Percentiles rank a stretch among this genome's conserved stretches.
phyloP scores from a whole-genome alignment of 768 basidiomycete species.

The Pulveroboletus frians region DNA sequence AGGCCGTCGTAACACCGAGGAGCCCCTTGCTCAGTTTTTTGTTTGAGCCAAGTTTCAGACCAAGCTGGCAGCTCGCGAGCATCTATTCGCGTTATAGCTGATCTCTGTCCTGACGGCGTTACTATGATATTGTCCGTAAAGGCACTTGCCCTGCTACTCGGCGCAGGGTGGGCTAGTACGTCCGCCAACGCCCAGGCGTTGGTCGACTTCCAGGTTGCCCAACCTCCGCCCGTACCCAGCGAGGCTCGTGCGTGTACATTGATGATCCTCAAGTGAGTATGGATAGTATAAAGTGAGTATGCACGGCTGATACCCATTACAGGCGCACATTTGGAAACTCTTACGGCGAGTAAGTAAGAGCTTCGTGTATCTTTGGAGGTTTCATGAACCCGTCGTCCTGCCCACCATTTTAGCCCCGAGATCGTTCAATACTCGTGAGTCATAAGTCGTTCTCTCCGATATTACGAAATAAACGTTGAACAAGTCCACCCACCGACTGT shows the following conservation, averaged over 20 bases:
- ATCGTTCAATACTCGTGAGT: conserved; percentile 57
- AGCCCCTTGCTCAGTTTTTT: no score
- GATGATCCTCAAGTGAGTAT: conserved; percentile 54
- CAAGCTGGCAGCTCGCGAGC: no score
- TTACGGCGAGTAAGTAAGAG: conserved; percentile 51
- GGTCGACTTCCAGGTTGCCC: conserved; percentile 67
- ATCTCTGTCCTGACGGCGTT: conserved; percentile 2
- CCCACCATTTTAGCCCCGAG: conserved; percentile 44
- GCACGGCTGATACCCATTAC: not conserved
- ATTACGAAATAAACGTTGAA: not conserved
- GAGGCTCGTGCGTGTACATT: conserved; percentile 59
- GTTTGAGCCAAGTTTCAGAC: no score
- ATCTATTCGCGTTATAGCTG: not conserved
- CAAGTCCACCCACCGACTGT: conserved; percentile 72
- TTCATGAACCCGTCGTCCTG: not conserved
- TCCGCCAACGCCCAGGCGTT: conserved; percentile 27
- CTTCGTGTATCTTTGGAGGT: not conserved
- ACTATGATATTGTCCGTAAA: conserved; percentile 19
- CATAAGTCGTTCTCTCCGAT: not conserved
- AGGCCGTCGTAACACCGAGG: no score
- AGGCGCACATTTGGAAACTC: conserved; percentile 73
- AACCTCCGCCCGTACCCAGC: conserved; percentile 65
- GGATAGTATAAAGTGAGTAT: not conserved
- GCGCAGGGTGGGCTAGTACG: conserved; percentile 4
- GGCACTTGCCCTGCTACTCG: conserved; percentile 11